Evolutionary conservation across 768 basidiomycete species (phyloP), one percentile per base, ranked within the genome.

Genomic region (Thelephora ganbajun): DNA sequence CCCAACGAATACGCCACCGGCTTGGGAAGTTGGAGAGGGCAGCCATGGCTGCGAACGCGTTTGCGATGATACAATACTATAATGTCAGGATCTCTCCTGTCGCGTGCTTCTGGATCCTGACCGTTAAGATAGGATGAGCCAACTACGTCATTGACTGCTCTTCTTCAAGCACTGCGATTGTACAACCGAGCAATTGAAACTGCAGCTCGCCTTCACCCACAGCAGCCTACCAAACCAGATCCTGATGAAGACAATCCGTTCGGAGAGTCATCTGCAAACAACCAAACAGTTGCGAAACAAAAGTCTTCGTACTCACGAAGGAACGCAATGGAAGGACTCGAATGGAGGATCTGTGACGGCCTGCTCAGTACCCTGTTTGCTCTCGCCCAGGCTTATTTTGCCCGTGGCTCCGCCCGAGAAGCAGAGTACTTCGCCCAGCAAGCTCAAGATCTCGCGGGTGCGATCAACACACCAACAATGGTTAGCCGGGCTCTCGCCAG

Each of bases 371-470:
- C 80, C 0, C 64, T 86, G 2, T 74, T 93, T 49, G 68, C 76
- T 2, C 66, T 94, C 6, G 68, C 75, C 0, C 70, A 77, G 6
- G 69, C 74, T 0, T 88, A 91, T 54, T 68, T 79, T 16, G 60
- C 65, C 0, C 76, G 89, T 14, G 94, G 94, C 0, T 89, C 91
- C 5, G 75, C 80, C 2, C 76, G 83, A 18, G 90, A 93, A 56
- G 80, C 88, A 1, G 80, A 88, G 51, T 92, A 84, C 55, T 94
- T 91, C 58, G 71, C 82, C 0, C 70, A 81, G 35, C 83, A 90
- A 57, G 85, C 84, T 1, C 66, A 72, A n/a, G 77, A 80, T 16
- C 66, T 97, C 1, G 86, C 89, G 0, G 66, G 71, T 43, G 69
- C 81, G 5, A 59, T 90, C 11, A 80, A 79, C 50, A 75, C 82